phyloP scores from a whole-genome alignment of 139 green algal species.

The Nannochloris sp. region DNA sequence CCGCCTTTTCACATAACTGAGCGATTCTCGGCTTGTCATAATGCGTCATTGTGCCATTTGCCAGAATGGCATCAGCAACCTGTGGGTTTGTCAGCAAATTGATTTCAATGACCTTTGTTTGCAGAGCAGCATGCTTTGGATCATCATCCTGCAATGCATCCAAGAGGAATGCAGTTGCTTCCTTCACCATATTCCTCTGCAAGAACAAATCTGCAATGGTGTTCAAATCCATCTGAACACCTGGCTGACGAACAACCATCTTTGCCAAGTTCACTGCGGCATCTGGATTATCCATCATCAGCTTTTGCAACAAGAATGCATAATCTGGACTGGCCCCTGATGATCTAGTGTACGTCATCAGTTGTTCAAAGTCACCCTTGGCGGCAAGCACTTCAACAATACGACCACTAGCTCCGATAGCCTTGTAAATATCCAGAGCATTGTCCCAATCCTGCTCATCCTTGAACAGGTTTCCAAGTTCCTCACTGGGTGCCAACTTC shows the following conservation, averaged over 20 bases:
- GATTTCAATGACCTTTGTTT: constrained; percentile 98
- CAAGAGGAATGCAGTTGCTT: constrained; percentile 96
- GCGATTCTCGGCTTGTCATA: constrained; percentile 95
- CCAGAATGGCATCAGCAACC: constrained; percentile 96
- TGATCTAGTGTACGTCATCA: constrained; percentile 58
- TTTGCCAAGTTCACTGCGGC: constrained; percentile 91
- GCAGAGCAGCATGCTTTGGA: constrained; percentile 76
- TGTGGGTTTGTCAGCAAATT: constrained; percentile 97
- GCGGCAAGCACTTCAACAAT: constrained; percentile 70
- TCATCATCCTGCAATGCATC: constrained; percentile 89
- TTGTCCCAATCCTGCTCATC: constrained; percentile 76
- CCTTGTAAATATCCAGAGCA: constrained; percentile 84
- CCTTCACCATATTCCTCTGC: constrained; percentile 75
- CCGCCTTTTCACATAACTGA: constrained; percentile 98
- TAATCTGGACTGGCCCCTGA: constrained; percentile 89
- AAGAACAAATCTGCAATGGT: constrained; percentile 96
- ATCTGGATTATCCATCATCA: constrained; percentile 90
- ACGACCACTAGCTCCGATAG: constrained; percentile 64
- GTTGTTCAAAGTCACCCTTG: constrained; percentile 89
- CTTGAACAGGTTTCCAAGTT: constrained; percentile 90
- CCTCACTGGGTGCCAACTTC: constrained; percentile 92
- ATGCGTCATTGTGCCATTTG: constrained; percentile 85
- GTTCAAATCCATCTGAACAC: constrained; percentile 79
- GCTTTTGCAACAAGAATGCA: constrained; percentile 83
- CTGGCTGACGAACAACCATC: constrained; percentile 73